Percentiles rank a stretch among this genome's conserved stretches.
Conservation (phyloP, 352 stramenopile species). For the Phytopythium aichiense region DNA sequence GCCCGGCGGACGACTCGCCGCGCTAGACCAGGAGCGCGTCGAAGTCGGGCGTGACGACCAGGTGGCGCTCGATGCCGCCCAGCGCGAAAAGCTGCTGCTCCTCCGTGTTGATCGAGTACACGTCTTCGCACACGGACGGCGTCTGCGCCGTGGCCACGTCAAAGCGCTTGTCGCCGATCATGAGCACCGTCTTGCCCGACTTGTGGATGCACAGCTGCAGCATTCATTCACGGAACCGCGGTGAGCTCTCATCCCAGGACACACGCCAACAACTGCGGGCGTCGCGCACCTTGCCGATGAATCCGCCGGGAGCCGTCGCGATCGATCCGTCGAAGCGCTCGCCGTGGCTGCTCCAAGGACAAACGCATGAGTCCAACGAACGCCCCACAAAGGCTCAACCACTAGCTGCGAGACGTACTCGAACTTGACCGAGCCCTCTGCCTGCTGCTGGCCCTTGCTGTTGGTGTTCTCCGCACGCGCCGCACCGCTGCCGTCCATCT, state of each 20-base stretch:
- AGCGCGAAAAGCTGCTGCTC: constrained; percentile 79
- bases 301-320: constrained; percentile 61
- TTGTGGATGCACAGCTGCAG: constrained; percentile 75
- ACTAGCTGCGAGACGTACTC: neutral
- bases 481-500: constrained; percentile 21
- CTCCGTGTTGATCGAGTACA: constrained; percentile 72
- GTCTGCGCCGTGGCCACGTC: constrained; percentile 76
- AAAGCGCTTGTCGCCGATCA: constrained; percentile 86
- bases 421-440: constrained; percentile 6
- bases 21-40: constrained; percentile 68
- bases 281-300: constrained; percentile 71
- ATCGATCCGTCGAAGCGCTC: constrained; percentile 61
- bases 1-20: neutral
- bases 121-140: constrained; percentile 76
- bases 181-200: constrained; percentile 81
- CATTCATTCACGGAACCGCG: neutral
- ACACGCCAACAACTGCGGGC: neutral
- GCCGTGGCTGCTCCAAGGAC: neutral
- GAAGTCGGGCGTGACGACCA: constrained; percentile 86
- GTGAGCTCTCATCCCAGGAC: too few relatives aligned
- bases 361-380: neutral
- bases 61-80: constrained; percentile 65
- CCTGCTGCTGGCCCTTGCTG: neutral
- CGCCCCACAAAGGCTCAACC: neutral
- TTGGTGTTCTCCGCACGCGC: constrained; percentile 6